Evolutionary conservation across 2,329 filamentous ascomycete genomes (phyloP), one percentile per base, ranked within the genome.

Genomic region (Taxawa tesnikishii): DNA sequence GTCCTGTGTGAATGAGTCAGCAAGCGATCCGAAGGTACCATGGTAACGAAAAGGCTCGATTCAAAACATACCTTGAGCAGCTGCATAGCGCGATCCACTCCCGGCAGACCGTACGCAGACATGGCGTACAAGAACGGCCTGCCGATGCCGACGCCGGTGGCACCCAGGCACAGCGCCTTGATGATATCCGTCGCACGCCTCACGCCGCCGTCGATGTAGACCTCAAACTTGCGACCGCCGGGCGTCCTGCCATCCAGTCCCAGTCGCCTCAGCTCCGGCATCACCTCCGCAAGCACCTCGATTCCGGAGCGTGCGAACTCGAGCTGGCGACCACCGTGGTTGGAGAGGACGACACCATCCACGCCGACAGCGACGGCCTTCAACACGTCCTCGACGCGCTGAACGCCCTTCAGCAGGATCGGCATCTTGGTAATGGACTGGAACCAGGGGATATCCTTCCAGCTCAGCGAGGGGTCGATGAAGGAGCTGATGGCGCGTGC

Each of bases 61-160:
- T n/a, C n/a, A n/a, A n/a, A n/a, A 27, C 17, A 5, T 12, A n/a
- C 5, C 12, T 21, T 54, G 31, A 55, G 37, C 36, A 57, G 36
- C 40, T 85, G 80, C 80, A 96, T 94, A 18, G 90, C 90, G 19
- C 83, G 73, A 50, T 92, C 83, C 13, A 96, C 88, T 41, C 90
- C 90, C 3, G 78, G 68, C 38, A 83, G 62, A 2, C 90, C 90
- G 49, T 96, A 96, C 7, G 84, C 75, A 41, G 79, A 82, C 88
- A 98, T 96, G 49, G 90, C 88, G 53, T 87, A 98, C 38, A 98
- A 60, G 66, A 98, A 96, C 9, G 90, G 90, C 4, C 90, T 68
- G 3, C 90, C 90, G 46, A 98, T 94, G 25, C 90, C 90, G 1
- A 96, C 87, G 23, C 85, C 90, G 49, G 73, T 83, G 10, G 90